Percentiles rank a stretch among this genome's conserved stretches.
These are phyloP conservation scores for Fomitopsis serialis DNA, from an alignment of 768 basidiomycete genomes.

Conservation along the genomic window DNA sequence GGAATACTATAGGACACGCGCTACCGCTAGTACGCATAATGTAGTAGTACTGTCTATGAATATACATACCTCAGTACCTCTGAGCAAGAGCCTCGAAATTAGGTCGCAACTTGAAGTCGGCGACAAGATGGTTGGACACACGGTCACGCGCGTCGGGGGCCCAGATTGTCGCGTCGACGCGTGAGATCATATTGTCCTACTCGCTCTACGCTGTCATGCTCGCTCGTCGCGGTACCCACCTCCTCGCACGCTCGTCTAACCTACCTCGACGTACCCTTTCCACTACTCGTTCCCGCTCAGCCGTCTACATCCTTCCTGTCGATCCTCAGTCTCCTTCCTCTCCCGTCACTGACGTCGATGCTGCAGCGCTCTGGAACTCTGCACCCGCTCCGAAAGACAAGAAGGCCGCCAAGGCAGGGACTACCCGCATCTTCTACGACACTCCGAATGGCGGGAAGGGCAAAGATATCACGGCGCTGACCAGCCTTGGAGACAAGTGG, in stretches of 20 bases:
- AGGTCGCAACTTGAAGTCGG: too few species aligned
- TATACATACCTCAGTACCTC: too few species aligned
- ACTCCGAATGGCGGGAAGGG: constrained; percentile 4
- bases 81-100: too few species aligned
- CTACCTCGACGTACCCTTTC: background rate
- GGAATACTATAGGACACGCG: too few species aligned
- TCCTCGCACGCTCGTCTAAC: background rate
- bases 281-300: background rate
- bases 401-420: constrained; percentile 50
- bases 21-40: too few species aligned
- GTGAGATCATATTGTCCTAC: too few species aligned
- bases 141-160: too few species aligned
- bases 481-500: constrained; percentile 18
- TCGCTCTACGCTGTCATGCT: too few species aligned
- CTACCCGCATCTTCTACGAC: constrained; percentile 58
- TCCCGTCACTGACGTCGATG: constrained; percentile 31
- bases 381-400: constrained; percentile 31
- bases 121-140: too few species aligned
- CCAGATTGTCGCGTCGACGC: too few species aligned
- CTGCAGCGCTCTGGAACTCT: constrained; percentile 48
- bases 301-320: constrained; percentile 43
- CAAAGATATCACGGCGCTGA: constrained; percentile 16
- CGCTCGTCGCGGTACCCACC: too few species aligned
- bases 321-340: constrained; percentile 38
- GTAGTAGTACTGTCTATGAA: too few species aligned